These are phyloP conservation scores for Colletotrichum karsti DNA, from an alignment of 2,329 filamentous ascomycete genomes.

Conservation along the genomic window DNA sequence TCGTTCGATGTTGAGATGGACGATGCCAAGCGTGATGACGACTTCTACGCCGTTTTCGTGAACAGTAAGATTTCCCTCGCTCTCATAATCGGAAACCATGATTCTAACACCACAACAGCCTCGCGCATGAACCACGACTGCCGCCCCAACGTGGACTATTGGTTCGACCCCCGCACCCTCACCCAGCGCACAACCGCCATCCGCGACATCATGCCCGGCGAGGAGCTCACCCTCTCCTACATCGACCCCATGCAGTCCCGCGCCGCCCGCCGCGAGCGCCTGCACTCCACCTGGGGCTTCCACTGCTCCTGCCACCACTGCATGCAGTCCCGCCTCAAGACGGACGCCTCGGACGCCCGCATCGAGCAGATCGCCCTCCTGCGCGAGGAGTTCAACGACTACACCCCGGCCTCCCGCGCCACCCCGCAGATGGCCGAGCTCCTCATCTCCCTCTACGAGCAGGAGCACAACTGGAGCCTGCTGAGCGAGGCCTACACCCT, in stretches of 20 bases:
- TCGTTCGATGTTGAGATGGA: constrained; percentile 46
- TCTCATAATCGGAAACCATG: background rate
- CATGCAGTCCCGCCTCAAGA: constrained; percentile 35
- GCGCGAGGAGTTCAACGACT: constrained; percentile 41
- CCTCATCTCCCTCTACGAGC: constrained; percentile 47
- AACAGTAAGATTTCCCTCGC: constrained; percentile 37
- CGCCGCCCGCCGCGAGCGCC: constrained; percentile 37
- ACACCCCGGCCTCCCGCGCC: constrained; percentile 36
- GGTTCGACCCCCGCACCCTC: constrained; percentile 46
- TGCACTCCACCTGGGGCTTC: constrained; percentile 49
- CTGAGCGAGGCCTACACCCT: constrained; percentile 45
- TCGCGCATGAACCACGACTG: constrained; percentile 56
- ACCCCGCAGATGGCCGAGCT: constrained; percentile 48
- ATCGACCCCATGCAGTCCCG: constrained; percentile 45
- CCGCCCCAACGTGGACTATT: constrained; percentile 53
- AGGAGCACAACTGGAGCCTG: constrained; percentile 46
- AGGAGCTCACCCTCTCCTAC: constrained; percentile 54
- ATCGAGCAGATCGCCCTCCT: constrained; percentile 44
- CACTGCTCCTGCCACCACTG: constrained; percentile 49
- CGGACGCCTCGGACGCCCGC: constrained; percentile 45
- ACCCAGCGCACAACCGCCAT: constrained; percentile 48
- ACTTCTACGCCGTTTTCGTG: constrained; percentile 48
- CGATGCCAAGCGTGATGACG: constrained; percentile 37
- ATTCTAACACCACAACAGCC: constrained; percentile 33
- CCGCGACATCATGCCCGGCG: constrained; percentile 48